Conservation (phyloP, 768 basidiomycete species). For the Chlorophyllum brunneum region DNA sequence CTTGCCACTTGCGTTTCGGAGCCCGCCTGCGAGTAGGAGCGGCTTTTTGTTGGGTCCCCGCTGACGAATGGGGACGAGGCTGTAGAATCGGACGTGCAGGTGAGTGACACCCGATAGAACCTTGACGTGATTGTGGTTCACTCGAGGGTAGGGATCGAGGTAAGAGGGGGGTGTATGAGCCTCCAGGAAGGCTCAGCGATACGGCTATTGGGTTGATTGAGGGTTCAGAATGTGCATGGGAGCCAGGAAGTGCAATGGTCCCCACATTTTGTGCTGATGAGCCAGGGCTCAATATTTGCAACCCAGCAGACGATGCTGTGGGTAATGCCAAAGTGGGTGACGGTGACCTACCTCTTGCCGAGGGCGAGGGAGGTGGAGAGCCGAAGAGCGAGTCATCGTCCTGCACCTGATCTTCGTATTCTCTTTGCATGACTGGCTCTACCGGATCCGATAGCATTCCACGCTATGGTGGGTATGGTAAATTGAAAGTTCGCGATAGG, state of each 20-base stretch:
- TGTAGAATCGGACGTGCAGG: slow-evolving; percentile 12
- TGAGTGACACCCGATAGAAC: slow-evolving; percentile 6
- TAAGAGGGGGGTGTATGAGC: slow-evolving; percentile 37
- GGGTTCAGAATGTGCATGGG: slow-evolving; percentile 85
- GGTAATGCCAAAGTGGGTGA: slow-evolving; percentile 60
- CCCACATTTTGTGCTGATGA: slow-evolving; percentile 80
- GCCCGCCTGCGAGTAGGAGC: slow-evolving; percentile 28
- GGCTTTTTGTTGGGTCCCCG: slow-evolving; percentile 18
- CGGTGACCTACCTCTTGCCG: slow-evolving; percentile 66
- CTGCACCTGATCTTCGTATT: slow-evolving; percentile 24
- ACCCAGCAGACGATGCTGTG: slow-evolving; percentile 19
- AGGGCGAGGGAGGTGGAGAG: slow-evolving; percentile 69
- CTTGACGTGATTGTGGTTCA: slow-evolving; percentile 6
- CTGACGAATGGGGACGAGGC: slow-evolving; percentile 15
- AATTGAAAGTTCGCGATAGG: background rate
- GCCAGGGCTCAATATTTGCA: slow-evolving; percentile 15
- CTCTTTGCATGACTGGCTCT: background rate
- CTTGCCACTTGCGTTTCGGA: slow-evolving; percentile 31
- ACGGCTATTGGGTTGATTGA: slow-evolving; percentile 76
- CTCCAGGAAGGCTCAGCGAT: slow-evolving; percentile 41
- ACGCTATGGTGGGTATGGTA: background rate
- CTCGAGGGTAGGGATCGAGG: slow-evolving; percentile 14
- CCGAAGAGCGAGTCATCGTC: slow-evolving; percentile 79
- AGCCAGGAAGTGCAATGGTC: slow-evolving; percentile 98
- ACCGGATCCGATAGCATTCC: slow-evolving; percentile 2